Evolutionary conservation across 768 basidiomycete genomes (phyloP).

Genomic region (Agaricus sinodeliciosus): DNA sequence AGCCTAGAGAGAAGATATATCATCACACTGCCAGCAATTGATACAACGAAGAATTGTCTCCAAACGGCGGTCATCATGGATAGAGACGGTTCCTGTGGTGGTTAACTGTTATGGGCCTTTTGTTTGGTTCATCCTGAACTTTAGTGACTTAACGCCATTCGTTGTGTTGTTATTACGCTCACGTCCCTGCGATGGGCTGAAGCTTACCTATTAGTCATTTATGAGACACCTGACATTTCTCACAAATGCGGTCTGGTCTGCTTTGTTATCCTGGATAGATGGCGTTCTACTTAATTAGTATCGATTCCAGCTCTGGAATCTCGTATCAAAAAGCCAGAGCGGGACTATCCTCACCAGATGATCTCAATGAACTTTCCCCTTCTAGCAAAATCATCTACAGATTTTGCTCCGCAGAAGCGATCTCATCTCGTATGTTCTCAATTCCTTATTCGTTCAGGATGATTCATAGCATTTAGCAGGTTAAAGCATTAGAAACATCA

Average conservation of each 20-base stretch:
- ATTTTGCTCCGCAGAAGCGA: constrained; percentile 60
- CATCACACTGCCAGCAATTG: too few relatives aligned
- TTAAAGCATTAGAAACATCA: constrained; percentile 52
- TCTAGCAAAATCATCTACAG: constrained; percentile 53
- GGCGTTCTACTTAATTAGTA: constrained; percentile 3
- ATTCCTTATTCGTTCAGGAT: neutral
- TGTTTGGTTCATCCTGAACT: too few relatives aligned
- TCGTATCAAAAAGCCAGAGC: constrained; percentile 29
- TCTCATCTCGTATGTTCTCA: constrained; percentile 37
- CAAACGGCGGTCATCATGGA: too few relatives aligned
- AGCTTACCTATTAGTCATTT: constrained; percentile 35
- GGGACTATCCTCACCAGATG: constrained; percentile 30
- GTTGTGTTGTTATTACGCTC: too few relatives aligned
- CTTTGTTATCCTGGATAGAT: constrained; percentile 12
- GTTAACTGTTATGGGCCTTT: too few relatives aligned
- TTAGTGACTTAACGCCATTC: too few relatives aligned
- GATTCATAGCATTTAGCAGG: constrained; percentile 39
- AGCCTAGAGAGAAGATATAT: too few relatives aligned
- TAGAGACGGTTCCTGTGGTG: neutral
- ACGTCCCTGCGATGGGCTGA: too few relatives aligned
- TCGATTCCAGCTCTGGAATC: constrained; percentile 38
- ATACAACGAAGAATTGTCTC: too few relatives aligned
- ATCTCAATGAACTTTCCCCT: constrained; percentile 31
- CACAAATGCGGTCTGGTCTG: constrained; percentile 45
- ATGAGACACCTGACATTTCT: constrained; percentile 48